Percentiles rank a stretch among this genome's conserved stretches.
Evolutionary conservation across 176 grass and related monocot genomes (phyloP).

Genomic region (Tuctoria greenei): DNA sequence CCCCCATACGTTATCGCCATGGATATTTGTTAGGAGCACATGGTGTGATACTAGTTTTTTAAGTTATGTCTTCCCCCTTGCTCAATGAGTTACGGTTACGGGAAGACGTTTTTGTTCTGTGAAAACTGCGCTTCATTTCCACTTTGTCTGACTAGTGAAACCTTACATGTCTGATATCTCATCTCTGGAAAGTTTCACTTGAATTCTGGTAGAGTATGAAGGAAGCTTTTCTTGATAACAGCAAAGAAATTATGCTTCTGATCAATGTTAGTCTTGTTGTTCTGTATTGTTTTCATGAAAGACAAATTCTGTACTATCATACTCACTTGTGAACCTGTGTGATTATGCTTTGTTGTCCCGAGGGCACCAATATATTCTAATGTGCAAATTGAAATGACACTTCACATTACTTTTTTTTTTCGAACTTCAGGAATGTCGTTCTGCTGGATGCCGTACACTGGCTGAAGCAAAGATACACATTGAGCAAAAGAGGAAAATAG

Average conservation of each 20-base stretch:
- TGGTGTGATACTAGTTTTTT: neutral
- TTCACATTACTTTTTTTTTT: neutral
- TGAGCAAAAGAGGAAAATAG: conserved; percentile 87
- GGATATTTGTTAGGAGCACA: neutral
- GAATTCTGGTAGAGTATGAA: neutral
- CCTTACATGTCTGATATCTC: neutral
- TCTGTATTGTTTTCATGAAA: neutral
- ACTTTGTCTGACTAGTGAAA: neutral
- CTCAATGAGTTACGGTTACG: neutral
- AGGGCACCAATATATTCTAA: neutral
- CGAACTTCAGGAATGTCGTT: conserved; percentile 69
- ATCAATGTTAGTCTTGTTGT: neutral
- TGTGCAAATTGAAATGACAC: conserved; percentile 18
- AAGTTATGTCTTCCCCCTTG: neutral
- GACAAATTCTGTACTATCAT: neutral
- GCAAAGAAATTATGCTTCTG: neutral
- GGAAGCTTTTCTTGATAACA: neutral
- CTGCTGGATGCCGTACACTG: conserved; percentile 75
- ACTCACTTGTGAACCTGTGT: neutral
- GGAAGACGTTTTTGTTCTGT: too few species aligned
- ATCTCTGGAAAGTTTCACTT: neutral
- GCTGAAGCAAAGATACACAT: conserved; percentile 79
- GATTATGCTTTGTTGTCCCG: neutral
- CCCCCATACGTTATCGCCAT: neutral
- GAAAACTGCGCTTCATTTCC: neutral